A percentile compares a stretch with the other conserved stretches of the same genome.
Conservation (phyloP, 1,284 basidiomycete genomes). For the Coniferiporia sulphurascens region DNA sequence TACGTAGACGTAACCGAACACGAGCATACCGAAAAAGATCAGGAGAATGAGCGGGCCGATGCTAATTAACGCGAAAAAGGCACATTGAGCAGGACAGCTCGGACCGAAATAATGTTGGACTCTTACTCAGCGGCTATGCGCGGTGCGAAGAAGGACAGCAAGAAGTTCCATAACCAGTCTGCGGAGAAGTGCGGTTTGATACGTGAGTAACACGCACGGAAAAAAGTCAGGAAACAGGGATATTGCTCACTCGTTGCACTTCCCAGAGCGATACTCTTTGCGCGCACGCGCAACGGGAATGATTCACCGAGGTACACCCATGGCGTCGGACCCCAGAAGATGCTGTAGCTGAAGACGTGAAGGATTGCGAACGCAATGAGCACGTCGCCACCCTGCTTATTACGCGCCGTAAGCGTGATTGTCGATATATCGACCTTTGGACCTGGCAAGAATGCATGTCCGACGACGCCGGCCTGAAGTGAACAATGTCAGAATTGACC, state of each 20-base stretch:
- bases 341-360: conserved; percentile 66
- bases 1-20: conserved; percentile 65
- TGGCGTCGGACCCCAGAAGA: conserved; percentile 73
- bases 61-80: conserved; percentile 19
- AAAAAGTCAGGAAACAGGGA: conserved; percentile 2
- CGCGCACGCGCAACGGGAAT: conserved; percentile 70
- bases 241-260: conserved; percentile 43
- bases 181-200: conserved; percentile 18
- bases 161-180: conserved; percentile 70
- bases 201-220: neutral
- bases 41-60: conserved; percentile 75
- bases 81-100: neutral
- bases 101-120: neutral
- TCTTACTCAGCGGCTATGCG: conserved; percentile 47
- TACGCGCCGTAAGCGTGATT: conserved; percentile 41
- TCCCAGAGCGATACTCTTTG: conserved; percentile 72
- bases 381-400: conserved; percentile 56
- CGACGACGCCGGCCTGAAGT: conserved; percentile 61
- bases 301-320: conserved; percentile 61
- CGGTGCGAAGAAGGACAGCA: conserved; percentile 67
- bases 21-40: conserved; percentile 72
- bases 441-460: conserved; percentile 61
- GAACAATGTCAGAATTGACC: neutral
- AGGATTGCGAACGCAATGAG: conserved; percentile 74
- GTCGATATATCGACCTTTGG: conserved; percentile 30